phyloP scores from a whole-genome alignment of 208 protist genomes.

The Acanthamoeba royreba region DNA sequence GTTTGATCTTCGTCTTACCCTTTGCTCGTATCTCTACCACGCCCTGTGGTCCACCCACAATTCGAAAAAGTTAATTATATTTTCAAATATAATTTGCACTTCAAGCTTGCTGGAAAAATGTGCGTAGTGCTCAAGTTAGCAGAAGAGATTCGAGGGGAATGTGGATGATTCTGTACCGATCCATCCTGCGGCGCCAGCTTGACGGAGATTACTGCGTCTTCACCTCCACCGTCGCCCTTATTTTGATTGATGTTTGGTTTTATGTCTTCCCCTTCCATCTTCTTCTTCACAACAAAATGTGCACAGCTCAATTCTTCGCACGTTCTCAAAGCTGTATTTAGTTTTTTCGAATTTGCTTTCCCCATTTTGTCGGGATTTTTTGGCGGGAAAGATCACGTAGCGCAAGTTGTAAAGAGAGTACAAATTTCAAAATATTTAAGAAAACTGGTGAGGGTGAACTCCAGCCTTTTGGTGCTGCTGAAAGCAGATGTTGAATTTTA shows the following conservation, averaged over 20 bases:
- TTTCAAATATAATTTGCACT: background rate
- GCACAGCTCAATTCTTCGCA: background rate
- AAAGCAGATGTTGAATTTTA: too few relatives aligned
- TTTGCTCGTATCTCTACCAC: constrained; percentile 11
- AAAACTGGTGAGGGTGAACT: too few relatives aligned
- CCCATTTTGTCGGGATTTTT: too few relatives aligned
- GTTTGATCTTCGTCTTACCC: constrained; percentile 1
- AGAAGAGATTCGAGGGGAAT: too few relatives aligned
- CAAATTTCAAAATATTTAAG: too few relatives aligned
- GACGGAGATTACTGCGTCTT: background rate
- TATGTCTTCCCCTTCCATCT: background rate
- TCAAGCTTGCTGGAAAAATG: background rate
- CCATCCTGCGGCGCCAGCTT: constrained; percentile 13
- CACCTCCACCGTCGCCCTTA: background rate
- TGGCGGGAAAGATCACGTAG: too few relatives aligned
- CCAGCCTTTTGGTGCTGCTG: too few relatives aligned
- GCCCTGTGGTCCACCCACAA: background rate
- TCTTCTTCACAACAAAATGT: too few relatives aligned
- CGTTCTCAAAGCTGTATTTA: too few relatives aligned
- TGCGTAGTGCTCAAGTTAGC: background rate
- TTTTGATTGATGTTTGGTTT: background rate
- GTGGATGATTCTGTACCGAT: background rate
- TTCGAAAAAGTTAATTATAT: background rate
- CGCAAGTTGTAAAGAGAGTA: too few relatives aligned
- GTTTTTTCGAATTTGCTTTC: too few relatives aligned